A percentile compares a stretch with the other conserved stretches of the same genome.
These are phyloP conservation scores for Galerina marginata DNA, from an alignment of 768 basidiomycete genomes.

Conservation along the genomic window DNA sequence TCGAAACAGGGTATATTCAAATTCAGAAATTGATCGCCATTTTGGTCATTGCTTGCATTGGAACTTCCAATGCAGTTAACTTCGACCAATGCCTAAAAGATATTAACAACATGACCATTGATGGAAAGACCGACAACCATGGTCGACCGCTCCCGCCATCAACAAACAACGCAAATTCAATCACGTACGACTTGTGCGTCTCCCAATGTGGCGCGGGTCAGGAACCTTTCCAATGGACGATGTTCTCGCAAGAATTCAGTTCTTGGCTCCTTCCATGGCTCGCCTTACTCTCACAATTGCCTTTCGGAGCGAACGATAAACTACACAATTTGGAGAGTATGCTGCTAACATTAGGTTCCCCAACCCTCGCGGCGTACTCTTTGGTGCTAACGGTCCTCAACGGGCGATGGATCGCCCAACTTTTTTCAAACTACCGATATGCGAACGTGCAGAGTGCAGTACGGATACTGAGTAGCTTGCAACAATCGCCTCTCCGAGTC, in stretches of 20 bases:
- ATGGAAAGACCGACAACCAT: constrained; percentile 26
- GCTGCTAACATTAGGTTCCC: constrained; percentile 50
- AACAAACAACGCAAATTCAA: constrained; percentile 28
- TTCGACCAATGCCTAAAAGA: neutral
- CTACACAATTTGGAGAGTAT: constrained; percentile 48
- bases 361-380: constrained; percentile 50
- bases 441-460: constrained; percentile 37
- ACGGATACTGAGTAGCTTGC: constrained; percentile 41
- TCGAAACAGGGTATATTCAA: no score
- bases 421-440: constrained; percentile 34
- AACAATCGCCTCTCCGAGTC: constrained; percentile 45
- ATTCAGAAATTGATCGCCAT: no score
- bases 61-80: no score
- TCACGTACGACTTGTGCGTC: constrained; percentile 37
- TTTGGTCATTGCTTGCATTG: no score
- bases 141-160: constrained; percentile 27
- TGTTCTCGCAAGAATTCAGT: constrained; percentile 44
- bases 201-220: constrained; percentile 30
- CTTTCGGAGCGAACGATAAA: constrained; percentile 45
- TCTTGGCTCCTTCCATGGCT: constrained; percentile 56
- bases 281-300: constrained; percentile 54
- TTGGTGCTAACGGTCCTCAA: constrained; percentile 48
- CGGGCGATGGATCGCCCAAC: constrained; percentile 44
- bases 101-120: constrained; percentile 7
- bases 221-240: constrained; percentile 35